phyloP scores from a whole-genome alignment of 805 yeast species.

The Wickerhamomyces rabaulensis region DNA sequence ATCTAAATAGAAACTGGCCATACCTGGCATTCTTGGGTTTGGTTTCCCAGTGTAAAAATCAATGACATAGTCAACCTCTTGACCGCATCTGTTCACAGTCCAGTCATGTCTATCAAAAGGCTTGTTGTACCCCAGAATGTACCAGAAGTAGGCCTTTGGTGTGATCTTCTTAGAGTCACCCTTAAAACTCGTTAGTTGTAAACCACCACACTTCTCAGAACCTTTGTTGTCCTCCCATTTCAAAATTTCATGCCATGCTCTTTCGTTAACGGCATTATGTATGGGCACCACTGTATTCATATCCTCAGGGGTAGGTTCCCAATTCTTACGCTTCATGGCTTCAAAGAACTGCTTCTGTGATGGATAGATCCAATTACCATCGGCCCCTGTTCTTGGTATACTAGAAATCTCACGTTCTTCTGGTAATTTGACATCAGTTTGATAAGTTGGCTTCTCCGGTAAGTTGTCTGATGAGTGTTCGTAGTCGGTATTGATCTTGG shows the following conservation, averaged over 20 bases:
- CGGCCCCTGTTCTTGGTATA: constrained; percentile 72
- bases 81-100: constrained; percentile 83
- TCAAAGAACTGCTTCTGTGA: constrained; percentile 91
- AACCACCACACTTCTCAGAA: constrained; percentile 73
- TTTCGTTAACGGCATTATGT: constrained; percentile 89
- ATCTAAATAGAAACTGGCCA: constrained; percentile 70
- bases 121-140: constrained; percentile 58
- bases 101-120: constrained; percentile 98
- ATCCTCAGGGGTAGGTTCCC: constrained; percentile 77
- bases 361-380: constrained; percentile 87
- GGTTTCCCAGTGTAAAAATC: constrained; percentile 73
- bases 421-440: constrained; percentile 44
- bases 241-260: constrained; percentile 82
- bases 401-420: constrained; percentile 74
- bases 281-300: constrained; percentile 92
- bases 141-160: constrained; percentile 76
- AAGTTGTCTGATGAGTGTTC: constrained; percentile 43
- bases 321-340: constrained; percentile 87
- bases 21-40: constrained; percentile 36
- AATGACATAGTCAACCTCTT: constrained; percentile 79
- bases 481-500: constrained; percentile 12
- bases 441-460: constrained; percentile 28
- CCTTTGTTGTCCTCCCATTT: constrained; percentile 71
- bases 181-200: constrained; percentile 76
- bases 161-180: constrained; percentile 85